Percentiles rank a stretch among this genome's conserved stretches.
Evolutionary conservation across 345 rosid species (phyloP).

Genomic region (Psidium guajava): DNA sequence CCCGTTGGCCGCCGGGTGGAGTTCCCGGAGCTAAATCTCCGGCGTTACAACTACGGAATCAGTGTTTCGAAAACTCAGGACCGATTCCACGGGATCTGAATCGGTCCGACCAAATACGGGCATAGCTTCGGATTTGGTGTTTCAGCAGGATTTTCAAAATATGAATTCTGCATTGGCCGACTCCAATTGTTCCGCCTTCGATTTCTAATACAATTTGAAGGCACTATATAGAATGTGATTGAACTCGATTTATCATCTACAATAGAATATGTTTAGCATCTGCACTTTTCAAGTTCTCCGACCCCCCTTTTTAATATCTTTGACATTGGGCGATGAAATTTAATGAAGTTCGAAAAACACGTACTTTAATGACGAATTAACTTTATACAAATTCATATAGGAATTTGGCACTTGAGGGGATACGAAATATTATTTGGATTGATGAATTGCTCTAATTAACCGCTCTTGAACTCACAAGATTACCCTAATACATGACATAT

Average conservation of each 20-base stretch:
- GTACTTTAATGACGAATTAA: neutral
- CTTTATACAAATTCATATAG: neutral
- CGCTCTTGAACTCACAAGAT: neutral
- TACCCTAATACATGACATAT: neutral
- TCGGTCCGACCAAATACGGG: too few species aligned
- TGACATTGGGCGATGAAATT: too few species aligned
- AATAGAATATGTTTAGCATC: too few species aligned
- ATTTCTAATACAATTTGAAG: neutral
- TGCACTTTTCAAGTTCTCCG: too few species aligned
- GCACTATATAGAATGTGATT: too few species aligned
- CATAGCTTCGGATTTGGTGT: neutral
- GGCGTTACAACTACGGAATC: fast-evolving
- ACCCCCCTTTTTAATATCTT: too few species aligned
- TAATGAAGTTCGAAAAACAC: too few species aligned
- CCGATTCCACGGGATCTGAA: too few species aligned
- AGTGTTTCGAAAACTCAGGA: neutral
- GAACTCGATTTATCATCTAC: too few species aligned
- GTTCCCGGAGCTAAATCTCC: neutral
- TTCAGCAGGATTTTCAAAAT: neutral
- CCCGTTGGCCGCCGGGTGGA: neutral
- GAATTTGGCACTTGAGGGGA: neutral
- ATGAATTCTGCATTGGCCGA: neutral
- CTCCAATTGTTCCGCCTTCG: fast-evolving
- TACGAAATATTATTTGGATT: neutral
- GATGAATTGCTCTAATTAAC: neutral